Percentiles rank a stretch among this genome's conserved stretches.
Evolutionary conservation across 345 rosid genomes (phyloP).

Genomic region (Toxicodendron radicans): DNA sequence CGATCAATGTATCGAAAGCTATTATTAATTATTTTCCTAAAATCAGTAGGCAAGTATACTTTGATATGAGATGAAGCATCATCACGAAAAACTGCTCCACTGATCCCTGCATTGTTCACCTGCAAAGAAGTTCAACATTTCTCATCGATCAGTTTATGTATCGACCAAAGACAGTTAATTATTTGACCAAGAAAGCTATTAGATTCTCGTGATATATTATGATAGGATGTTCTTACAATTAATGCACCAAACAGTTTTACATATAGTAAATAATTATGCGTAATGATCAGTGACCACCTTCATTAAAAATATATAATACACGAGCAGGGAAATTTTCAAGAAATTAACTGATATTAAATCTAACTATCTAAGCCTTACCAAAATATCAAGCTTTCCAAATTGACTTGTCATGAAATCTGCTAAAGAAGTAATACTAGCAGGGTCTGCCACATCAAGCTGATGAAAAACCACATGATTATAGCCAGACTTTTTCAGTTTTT

Average conservation of each 20-base stretch:
- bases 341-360: not conserved
- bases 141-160: not conserved
- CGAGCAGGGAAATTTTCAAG: not conserved
- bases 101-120: slow-evolving; percentile 58
- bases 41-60: not conserved
- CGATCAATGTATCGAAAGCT: too few relatives aligned
- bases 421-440: slow-evolving; percentile 33
- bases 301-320: not conserved
- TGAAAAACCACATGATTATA: slow-evolving; percentile 36
- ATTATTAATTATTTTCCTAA: too few relatives aligned
- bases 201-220: not conserved
- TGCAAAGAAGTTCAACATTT: slow-evolving; percentile 12
- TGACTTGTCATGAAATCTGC: slow-evolving; percentile 34
- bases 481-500: slow-evolving; percentile 35
- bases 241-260: too few relatives aligned
- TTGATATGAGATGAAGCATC: slow-evolving; percentile 22
- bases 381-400: slow-evolving; percentile 52
- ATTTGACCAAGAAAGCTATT: too few relatives aligned
- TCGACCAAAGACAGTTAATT: not conserved
- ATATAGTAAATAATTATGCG: too few relatives aligned
- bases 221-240: too few relatives aligned
- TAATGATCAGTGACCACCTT: too few relatives aligned
- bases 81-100: slow-evolving; percentile 29
- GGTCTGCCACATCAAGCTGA: slow-evolving; percentile 52
- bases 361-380: slow-evolving; percentile 31